A percentile compares a stretch with the other conserved stretches of the same genome.
These are phyloP conservation scores for Thielaviopsis musarum DNA, from an alignment of 2,329 filamentous ascomycete species.

Conservation along the genomic window DNA sequence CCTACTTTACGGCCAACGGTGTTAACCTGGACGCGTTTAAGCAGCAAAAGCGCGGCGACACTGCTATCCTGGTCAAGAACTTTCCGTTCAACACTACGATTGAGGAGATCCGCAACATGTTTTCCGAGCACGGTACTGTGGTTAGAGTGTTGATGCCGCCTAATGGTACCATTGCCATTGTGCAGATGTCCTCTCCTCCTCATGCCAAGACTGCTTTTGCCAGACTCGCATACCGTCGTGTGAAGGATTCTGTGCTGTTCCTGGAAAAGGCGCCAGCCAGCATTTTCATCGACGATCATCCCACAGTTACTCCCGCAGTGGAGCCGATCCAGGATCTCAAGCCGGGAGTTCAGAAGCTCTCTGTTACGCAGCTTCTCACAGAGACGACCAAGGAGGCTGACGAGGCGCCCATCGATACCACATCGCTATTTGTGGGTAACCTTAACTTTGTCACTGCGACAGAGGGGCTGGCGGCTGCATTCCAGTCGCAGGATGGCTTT, in stretches of 20 bases:
- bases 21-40: constrained; percentile 90
- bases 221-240: constrained; percentile 70
- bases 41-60: constrained; percentile 66
- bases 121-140: constrained; percentile 73
- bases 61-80: constrained; percentile 83
- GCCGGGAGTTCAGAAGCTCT: constrained; percentile 41
- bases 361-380: constrained; percentile 47
- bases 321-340: constrained; percentile 21
- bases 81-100: constrained; percentile 69
- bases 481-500: constrained; percentile 73
- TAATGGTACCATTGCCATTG: constrained; percentile 80
- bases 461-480: constrained; percentile 56
- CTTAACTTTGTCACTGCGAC: constrained; percentile 82
- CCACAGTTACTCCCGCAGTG: constrained; percentile 16
- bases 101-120: constrained; percentile 63
- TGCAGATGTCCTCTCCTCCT: constrained; percentile 65
- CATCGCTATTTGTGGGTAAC: constrained; percentile 87
- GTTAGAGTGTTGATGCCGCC: constrained; percentile 80
- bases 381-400: constrained; percentile 36
- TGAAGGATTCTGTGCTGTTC: constrained; percentile 83
- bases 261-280: constrained; percentile 84
- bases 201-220: constrained; percentile 74
- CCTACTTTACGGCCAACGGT: constrained; percentile 74
- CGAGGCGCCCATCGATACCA: constrained; percentile 37
- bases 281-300: constrained; percentile 38